Evolutionary conservation across 2,329 filamentous ascomycete species (phyloP), one percentile per base, ranked within the genome.

Genomic region (Talaromyces pinophilus): DNA sequence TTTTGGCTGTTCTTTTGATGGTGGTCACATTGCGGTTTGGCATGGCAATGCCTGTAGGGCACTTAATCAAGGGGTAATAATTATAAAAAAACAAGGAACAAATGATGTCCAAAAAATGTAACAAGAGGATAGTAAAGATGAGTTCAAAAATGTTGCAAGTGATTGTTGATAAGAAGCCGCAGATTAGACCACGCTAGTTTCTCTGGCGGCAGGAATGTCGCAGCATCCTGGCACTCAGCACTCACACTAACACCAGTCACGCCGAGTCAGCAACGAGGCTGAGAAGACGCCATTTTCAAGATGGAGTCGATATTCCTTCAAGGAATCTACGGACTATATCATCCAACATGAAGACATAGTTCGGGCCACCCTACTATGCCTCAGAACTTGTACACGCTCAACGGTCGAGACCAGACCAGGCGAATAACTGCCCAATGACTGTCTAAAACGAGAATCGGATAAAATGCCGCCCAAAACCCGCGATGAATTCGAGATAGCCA

Each of bases 1-100:
- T 67, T 46, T 55, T 67, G 33, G 61, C 19, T 13, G 65, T 67
- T 60, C 46, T 59, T 44, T 38, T 67, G 10, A 46, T n/a, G 30
- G 50, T n/a, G 17, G 55, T 40, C 30, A 46, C 54, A 48, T 35
- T 63, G 59, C 64, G 40, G 30, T n/a, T 63, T 22, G 60, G 59
- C 64, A 66, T 66, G 64, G 11, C 57, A 40, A 42, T 25, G 5
- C 38, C 19, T 19, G 25, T 2, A 17, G 13, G 10, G 35, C 25
- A 33, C 22, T 40, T 60, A 13, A 5, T 28, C 13, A 40, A 3
- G 15, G 5, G 13, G 17, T 10, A 62, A 54, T 50, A 66, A 66
- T 38, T 42, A 17, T 22, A 62, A 62, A 42, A 42, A 13, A 28
- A 11, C 17, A 28, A 4, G 6, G 52, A 22, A 6, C 15, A 40